These are phyloP conservation scores for Protea cynaroides DNA, from an alignment of 164 flowering plant genomes.

Conservation along the genomic window DNA sequence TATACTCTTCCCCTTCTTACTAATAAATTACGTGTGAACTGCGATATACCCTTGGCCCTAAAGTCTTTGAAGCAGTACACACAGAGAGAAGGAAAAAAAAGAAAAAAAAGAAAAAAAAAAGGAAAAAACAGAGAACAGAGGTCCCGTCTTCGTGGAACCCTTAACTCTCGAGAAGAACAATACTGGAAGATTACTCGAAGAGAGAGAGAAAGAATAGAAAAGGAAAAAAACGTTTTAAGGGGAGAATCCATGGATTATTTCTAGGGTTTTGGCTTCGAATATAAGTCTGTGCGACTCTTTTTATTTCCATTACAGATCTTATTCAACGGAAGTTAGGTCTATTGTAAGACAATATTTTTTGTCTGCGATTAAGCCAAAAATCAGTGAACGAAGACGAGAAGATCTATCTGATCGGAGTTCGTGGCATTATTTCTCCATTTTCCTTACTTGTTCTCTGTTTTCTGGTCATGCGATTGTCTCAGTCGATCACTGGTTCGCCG, in stretches of 20 bases:
- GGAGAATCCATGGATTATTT: background rate
- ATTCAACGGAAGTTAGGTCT: background rate
- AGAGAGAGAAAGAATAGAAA: too few relatives aligned
- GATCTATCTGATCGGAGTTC: background rate
- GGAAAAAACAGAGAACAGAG: background rate
- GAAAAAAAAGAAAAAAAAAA: too few relatives aligned
- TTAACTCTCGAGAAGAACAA: too few relatives aligned
- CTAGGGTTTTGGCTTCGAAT: slow-evolving; percentile 14
- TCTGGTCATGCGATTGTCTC: slow-evolving; percentile 53
- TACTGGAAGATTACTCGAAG: background rate
- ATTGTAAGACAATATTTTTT: background rate
- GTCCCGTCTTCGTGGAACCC: background rate
- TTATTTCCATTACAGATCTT: background rate
- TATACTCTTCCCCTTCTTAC: background rate
- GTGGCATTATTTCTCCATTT: background rate
- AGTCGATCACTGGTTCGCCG: slow-evolving; percentile 22
- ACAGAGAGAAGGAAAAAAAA: background rate
- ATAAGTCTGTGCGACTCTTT: background rate
- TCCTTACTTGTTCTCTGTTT: background rate
- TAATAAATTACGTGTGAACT: background rate
- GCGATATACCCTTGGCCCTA: slow-evolving; percentile 5
- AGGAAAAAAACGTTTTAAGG: too few relatives aligned
- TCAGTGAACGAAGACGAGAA: background rate
- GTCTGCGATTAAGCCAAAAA: background rate
- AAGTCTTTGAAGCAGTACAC: background rate